These are phyloP conservation scores for Solanum okadae DNA, from an alignment of 257 asterid genomes.

Conservation along the genomic window DNA sequence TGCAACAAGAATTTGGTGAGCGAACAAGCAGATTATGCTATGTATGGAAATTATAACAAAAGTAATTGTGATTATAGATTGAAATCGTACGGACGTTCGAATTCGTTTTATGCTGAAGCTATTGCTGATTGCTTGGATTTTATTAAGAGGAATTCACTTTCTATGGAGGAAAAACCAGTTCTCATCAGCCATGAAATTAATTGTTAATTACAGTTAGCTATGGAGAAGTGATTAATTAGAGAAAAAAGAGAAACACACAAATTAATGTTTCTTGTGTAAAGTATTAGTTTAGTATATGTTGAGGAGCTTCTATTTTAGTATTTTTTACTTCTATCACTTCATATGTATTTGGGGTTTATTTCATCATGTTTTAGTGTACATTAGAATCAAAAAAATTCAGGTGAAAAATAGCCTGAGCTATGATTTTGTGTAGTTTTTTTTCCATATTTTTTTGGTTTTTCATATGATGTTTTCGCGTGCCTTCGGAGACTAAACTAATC, in stretches of 20 bases:
- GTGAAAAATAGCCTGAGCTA: neutral
- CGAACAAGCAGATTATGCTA: neutral
- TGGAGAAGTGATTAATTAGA: neutral
- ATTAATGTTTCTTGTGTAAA: neutral
- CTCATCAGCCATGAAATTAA: neutral
- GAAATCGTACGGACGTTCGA: constrained; percentile 22
- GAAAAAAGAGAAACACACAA: neutral
- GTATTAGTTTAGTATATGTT: neutral
- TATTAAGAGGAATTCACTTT: constrained; percentile 44
- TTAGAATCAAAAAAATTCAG: neutral
- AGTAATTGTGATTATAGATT: constrained; percentile 1
- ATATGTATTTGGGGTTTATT: neutral
- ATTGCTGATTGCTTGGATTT: constrained; percentile 54
- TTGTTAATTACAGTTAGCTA: neutral
- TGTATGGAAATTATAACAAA: neutral
- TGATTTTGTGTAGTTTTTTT: neutral
- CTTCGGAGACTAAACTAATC: neutral
- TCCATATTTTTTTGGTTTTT: rapidly evolving
- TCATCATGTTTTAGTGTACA: neutral
- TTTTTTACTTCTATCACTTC: neutral
- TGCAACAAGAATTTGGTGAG: constrained; percentile 1
- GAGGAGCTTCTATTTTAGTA: neutral
- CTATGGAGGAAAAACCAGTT: constrained; percentile 38
- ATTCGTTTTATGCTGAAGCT: constrained; percentile 51
- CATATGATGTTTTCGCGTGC: neutral